Evolutionary conservation across 495 filamentous ascomycete species (phyloP).

Genomic region (Trichoderma reesei): DNA sequence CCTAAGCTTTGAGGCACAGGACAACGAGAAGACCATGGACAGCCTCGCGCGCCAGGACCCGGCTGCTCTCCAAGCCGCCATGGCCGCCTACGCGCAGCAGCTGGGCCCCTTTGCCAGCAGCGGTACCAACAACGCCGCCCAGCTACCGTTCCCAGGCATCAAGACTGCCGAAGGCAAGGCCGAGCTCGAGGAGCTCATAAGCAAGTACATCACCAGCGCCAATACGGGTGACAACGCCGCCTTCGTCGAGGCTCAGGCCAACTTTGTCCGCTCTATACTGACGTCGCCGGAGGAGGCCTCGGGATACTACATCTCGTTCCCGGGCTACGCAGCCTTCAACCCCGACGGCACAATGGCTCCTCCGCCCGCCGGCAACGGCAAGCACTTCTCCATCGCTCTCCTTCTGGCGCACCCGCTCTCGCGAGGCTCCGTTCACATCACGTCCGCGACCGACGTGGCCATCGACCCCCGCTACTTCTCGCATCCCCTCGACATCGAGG

Average conservation of each 20-base stretch:
- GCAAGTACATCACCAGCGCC: background rate
- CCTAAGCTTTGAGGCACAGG: conserved; percentile 12
- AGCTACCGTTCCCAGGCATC: conserved; percentile 36
- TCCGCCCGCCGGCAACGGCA: conserved; percentile 9
- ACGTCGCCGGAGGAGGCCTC: conserved; percentile 51
- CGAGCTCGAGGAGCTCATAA: background rate
- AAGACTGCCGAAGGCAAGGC: background rate
- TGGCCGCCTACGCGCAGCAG: conserved; percentile 7
- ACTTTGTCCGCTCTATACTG: conserved; percentile 58
- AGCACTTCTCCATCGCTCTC: conserved; percentile 14
- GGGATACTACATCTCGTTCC: conserved; percentile 17
- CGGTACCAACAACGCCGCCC: conserved; percentile 65
- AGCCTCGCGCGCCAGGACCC: conserved; percentile 37
- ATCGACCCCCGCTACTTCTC: conserved; percentile 1
- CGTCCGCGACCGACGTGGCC: background rate
- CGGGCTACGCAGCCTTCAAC: conserved; percentile 11
- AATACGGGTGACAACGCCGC: background rate
- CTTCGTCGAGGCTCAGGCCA: conserved; percentile 43
- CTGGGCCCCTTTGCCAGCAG: conserved; percentile 39
- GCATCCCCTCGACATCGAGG: background rate
- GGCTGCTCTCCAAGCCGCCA: conserved; percentile 42
- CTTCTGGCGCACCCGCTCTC: background rate
- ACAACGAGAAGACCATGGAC: conserved; percentile 15
- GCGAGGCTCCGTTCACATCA: background rate
- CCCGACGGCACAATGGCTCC: background rate